phyloP scores from a whole-genome alignment of 78 protist species.

The slime mould (Dictyostelium discoideum) region DNA sequence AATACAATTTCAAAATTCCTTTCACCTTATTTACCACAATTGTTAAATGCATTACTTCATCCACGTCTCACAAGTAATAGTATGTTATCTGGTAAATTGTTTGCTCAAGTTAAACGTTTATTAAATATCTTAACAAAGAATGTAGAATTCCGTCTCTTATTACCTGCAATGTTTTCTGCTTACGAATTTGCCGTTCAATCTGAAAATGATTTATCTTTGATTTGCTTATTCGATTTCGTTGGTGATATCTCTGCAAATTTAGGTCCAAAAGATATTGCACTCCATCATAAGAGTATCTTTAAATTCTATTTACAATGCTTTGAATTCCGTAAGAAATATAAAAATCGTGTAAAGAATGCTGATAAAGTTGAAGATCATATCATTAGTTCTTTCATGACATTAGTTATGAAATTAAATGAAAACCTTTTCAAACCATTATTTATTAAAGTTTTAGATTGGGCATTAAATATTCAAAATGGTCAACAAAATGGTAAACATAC shows the following conservation, averaged over 20 bases:
- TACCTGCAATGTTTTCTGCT: slow-evolving; percentile 69
- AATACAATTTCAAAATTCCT: slow-evolving; percentile 71
- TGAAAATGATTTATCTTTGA: slow-evolving; percentile 35
- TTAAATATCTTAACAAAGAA: slow-evolving; percentile 35
- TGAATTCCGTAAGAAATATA: slow-evolving; percentile 47
- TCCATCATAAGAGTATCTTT: slow-evolving; percentile 61
- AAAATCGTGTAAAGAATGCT: slow-evolving; percentile 2
- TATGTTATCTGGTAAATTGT: slow-evolving; percentile 9
- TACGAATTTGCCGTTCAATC: slow-evolving; percentile 65
- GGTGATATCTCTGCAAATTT: slow-evolving; percentile 50
- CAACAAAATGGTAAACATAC: not conserved
- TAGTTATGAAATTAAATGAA: slow-evolving; percentile 78
- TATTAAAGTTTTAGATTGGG: slow-evolving; percentile 73
- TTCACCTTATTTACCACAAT: slow-evolving; percentile 48
- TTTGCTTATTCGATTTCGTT: slow-evolving; percentile 65
- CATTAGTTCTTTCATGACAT: slow-evolving; percentile 21
- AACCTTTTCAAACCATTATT: slow-evolving; percentile 64
- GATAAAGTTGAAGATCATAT: slow-evolving; percentile 65
- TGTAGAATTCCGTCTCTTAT: slow-evolving; percentile 56
- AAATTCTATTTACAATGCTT: slow-evolving; percentile 69
- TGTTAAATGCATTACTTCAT: slow-evolving; percentile 54
- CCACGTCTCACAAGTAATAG: slow-evolving; percentile 24
- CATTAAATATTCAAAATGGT: not conserved
- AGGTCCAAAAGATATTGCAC: slow-evolving; percentile 62
- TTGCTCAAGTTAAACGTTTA: slow-evolving; percentile 21